A percentile compares a stretch with the other conserved stretches of the same genome.
Evolutionary conservation across 73 alveolate genomes (phyloP).

Genomic region (Paramecium sexaurelia): DNA sequence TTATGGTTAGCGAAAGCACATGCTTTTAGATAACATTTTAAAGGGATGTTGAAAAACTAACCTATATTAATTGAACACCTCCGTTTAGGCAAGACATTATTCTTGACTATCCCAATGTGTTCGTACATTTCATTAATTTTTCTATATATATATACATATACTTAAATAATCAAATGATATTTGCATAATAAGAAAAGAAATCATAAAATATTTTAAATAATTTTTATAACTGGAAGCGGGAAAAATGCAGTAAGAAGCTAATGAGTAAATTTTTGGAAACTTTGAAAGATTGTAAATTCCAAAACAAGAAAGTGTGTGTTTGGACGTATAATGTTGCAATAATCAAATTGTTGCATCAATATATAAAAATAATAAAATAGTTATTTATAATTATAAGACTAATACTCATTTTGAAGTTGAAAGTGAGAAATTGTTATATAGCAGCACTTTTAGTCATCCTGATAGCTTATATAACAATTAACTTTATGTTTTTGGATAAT

Average conservation of each 20-base stretch:
- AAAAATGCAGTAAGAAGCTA: neutral
- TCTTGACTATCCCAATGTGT: constrained; percentile 47
- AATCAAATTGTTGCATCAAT: neutral
- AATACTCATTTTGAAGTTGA: neutral
- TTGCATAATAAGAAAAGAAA: neutral
- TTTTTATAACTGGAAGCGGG: neutral
- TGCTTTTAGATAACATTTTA: neutral
- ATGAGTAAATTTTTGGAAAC: neutral
- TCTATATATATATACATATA: neutral
- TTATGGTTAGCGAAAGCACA: constrained; percentile 14
- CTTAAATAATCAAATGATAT: neutral
- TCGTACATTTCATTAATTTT: neutral
- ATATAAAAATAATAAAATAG: constrained; percentile 3
- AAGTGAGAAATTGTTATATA: neutral
- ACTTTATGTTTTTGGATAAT: constrained; percentile 15
- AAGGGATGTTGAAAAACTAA: neutral
- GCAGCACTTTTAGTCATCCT: neutral
- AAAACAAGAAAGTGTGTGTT: neutral
- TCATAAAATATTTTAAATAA: neutral
- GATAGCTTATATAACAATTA: neutral
- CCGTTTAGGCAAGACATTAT: constrained; percentile 44
- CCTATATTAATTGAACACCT: neutral
- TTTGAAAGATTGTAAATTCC: neutral
- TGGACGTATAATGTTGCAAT: neutral
- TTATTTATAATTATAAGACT: neutral